Conservation (phyloP, 1,139 yeast genomes). For the Hemisphaericaspora xylofermentans region DNA sequence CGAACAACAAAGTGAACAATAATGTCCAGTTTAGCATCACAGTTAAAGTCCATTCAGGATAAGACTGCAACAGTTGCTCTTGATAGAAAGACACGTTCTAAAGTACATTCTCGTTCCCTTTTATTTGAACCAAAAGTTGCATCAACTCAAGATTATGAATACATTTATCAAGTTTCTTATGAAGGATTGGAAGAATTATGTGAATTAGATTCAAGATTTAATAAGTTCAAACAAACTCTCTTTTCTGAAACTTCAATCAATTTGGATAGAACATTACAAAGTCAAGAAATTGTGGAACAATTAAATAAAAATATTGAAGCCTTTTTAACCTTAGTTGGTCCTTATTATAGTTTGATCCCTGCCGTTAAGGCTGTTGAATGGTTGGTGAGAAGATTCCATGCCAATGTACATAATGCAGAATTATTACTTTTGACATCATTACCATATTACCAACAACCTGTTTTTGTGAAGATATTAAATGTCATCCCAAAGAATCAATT, state of each 20-base stretch:
- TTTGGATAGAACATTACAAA: slow-evolving; percentile 78
- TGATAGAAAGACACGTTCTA: slow-evolving; percentile 84
- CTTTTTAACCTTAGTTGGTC: slow-evolving; percentile 73
- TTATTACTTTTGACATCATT: slow-evolving; percentile 64
- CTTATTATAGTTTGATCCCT: slow-evolving; percentile 70
- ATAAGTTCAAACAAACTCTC: slow-evolving; percentile 64
- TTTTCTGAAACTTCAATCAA: slow-evolving; percentile 78
- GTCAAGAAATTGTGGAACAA: slow-evolving; percentile 71
- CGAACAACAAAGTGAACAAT: not conserved
- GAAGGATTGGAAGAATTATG: slow-evolving; percentile 78
- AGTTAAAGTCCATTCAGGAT: slow-evolving; percentile 70
- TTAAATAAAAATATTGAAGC: slow-evolving; percentile 73
- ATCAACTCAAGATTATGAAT: slow-evolving; percentile 88
- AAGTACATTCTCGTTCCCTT: slow-evolving; percentile 83
- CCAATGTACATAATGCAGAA: slow-evolving; percentile 80
- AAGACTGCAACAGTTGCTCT: slow-evolving; percentile 72
- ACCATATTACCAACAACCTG: slow-evolving; percentile 73
- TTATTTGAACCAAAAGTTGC: slow-evolving; percentile 86
- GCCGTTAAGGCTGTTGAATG: slow-evolving; percentile 87
- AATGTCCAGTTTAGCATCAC: slow-evolving; percentile 71
- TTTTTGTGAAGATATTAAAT: slow-evolving; percentile 73
- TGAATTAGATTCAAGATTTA: slow-evolving; percentile 70
- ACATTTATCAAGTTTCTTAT: slow-evolving; percentile 66
- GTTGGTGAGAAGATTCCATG: slow-evolving; percentile 89
- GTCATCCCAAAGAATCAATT: slow-evolving; percentile 60